Evolutionary conservation across 2,329 filamentous ascomycete species (phyloP), one percentile per base, ranked within the genome.

Genomic region (Knoxdaviesia proteae): DNA sequence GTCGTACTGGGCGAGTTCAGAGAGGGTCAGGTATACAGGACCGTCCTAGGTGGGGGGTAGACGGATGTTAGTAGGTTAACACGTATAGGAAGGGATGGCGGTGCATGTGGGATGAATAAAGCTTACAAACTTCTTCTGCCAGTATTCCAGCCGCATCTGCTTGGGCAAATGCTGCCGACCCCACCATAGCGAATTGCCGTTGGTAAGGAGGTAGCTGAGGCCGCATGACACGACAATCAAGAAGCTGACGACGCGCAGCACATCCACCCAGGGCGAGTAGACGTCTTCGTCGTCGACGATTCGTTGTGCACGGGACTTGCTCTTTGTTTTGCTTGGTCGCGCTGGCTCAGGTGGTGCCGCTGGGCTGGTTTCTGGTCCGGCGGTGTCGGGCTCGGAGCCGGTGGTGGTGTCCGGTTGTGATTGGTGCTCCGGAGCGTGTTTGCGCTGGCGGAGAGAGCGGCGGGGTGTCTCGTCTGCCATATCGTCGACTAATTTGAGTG

Each of bases 151-250:
- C 55, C 67, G 54, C 61, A 78, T 52, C 64, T 80, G 76, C 61
- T 77, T 52, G 60, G 80, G 60, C 60, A 66, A 62, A 63, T 78
- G 49, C 67, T 63, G 61, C 54, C 69, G 58, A 48, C 65, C 76
- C 79, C 80, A 90, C 45, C 75, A 67, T 48, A 77, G 65, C 45
- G 72, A 77, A 54, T 83, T 72, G 47, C 79, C 79, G 47, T 69
- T 67, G 38, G 80, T 84, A 50, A 82, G 67, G 48, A 87, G 72
- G 59, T 87, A 88, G 60, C 80, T 86, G 43, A 87, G 63, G 11
- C 71, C 76, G 52, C 68, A 73, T 30, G 74, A 81, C 39, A 77
- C 70, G 38, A 83, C 50, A 34, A 79, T 49, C 9, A 87, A 58
- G 43, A 82, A 82, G 33, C 68, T 68, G 39, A 86, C 52, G 32